These are phyloP conservation scores for Senecio squalidus DNA, from an alignment of 140 eudicot genomes.

Conservation along the genomic window DNA sequence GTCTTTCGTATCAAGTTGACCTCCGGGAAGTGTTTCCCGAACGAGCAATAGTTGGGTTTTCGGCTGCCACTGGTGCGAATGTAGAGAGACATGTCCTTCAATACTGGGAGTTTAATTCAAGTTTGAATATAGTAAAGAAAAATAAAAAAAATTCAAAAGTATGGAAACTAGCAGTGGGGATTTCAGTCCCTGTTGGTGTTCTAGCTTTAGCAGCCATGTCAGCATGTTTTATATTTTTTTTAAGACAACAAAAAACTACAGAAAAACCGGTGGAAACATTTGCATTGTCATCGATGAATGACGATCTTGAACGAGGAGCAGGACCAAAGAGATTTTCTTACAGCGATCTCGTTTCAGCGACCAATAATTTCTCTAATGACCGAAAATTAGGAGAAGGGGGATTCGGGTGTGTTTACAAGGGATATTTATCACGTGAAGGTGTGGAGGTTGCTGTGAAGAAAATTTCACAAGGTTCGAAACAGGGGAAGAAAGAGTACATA, in stretches of 20 bases:
- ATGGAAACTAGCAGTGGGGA: constrained; percentile 20
- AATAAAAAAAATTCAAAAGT: constrained; percentile 5
- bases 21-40: constrained; percentile 38
- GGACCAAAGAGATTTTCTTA: constrained; percentile 42
- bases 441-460: constrained; percentile 37
- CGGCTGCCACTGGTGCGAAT: constrained; percentile 41
- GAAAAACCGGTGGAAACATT: not conserved
- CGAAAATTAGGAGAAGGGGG: constrained; percentile 44
- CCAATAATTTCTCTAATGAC: constrained; percentile 36
- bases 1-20: constrained; percentile 31
- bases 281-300: constrained; percentile 18
- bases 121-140: not conserved
- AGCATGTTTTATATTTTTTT: not conserved
- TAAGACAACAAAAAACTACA: not conserved
- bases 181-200: constrained; percentile 18
- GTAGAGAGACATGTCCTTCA: constrained; percentile 22
- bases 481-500: no score
- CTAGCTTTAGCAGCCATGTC: not conserved
- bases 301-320: constrained; percentile 37
- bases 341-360: constrained; percentile 31
- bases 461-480: no score
- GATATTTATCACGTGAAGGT: constrained; percentile 15
- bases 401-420: no score
- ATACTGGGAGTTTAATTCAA: constrained; percentile 44
- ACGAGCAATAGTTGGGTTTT: constrained; percentile 36